Conservation (phyloP, 805 yeast species). For the Torulaspora indica region DNA sequence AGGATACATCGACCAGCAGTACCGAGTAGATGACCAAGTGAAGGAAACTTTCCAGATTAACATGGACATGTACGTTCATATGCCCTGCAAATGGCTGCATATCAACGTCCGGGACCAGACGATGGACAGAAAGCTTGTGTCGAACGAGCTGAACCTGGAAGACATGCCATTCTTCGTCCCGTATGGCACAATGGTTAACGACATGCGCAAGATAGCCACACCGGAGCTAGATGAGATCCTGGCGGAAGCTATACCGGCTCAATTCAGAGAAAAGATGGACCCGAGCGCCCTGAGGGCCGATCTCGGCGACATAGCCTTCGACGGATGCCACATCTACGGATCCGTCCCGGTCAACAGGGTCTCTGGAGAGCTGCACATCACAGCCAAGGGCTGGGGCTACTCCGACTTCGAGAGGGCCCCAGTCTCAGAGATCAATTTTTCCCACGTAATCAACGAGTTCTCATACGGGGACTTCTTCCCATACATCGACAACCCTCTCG, state of each 20-base stretch:
- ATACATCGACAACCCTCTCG: slow-evolving; percentile 80
- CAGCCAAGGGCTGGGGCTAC: slow-evolving; percentile 69
- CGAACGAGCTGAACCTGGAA: slow-evolving; percentile 67
- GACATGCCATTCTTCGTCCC: slow-evolving; percentile 60
- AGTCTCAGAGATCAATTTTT: slow-evolving; percentile 60
- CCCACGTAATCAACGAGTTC: slow-evolving; percentile 80
- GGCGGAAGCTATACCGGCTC: slow-evolving; percentile 62
- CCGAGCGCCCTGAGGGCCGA: slow-evolving; percentile 32
- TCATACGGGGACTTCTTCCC: slow-evolving; percentile 92
- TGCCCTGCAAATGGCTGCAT: slow-evolving; percentile 75
- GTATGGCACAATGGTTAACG: slow-evolving; percentile 41
- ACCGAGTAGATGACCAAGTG: slow-evolving; percentile 62
- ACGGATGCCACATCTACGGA: slow-evolving; percentile 84
- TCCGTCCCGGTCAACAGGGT: slow-evolving; percentile 80
- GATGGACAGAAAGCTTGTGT: slow-evolving; percentile 71
- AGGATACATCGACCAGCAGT: slow-evolving; percentile 74
- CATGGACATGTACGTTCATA: slow-evolving; percentile 71
- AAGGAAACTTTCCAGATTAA: slow-evolving; percentile 62
- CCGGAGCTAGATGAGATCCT: slow-evolving; percentile 66
- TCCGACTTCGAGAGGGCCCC: slow-evolving; percentile 40
- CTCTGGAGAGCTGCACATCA: slow-evolving; percentile 77
- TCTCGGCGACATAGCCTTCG: slow-evolving; percentile 46
- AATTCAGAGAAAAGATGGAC: slow-evolving; percentile 46
- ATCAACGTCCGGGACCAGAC: slow-evolving; percentile 76
- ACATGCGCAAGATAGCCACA: slow-evolving; percentile 44